These are phyloP conservation scores for Boletellus emodensis DNA, from an alignment of 768 basidiomycete genomes.

Conservation along the genomic window DNA sequence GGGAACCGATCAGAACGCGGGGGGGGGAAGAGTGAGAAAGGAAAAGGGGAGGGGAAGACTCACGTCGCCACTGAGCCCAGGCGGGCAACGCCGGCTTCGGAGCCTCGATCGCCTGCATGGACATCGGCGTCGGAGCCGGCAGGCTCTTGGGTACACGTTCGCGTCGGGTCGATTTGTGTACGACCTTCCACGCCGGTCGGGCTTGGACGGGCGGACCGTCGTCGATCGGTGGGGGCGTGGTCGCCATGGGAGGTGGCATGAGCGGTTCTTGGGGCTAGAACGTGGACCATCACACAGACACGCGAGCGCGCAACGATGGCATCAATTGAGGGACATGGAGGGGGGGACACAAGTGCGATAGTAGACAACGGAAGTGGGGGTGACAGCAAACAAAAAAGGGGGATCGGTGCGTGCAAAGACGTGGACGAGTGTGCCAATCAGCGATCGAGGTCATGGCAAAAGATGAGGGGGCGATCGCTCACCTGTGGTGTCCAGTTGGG, in stretches of 20 bases:
- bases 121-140: constrained; percentile 32
- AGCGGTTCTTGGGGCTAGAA: constrained; percentile 33
- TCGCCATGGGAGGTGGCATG: constrained; percentile 36
- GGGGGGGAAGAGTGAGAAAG: no score
- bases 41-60: not conserved
- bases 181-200: constrained; percentile 70
- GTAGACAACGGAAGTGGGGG: no score
- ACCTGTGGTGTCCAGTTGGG: constrained; percentile 71
- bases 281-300: no score
- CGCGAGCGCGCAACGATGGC: no score
- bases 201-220: constrained; percentile 46
- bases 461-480: constrained; percentile 11
- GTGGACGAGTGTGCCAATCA: not conserved
- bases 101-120: constrained; percentile 38
- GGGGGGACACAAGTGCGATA: no score
- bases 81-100: constrained; percentile 60
- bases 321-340: no score
- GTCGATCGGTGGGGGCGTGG: constrained; percentile 45
- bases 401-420: not conserved
- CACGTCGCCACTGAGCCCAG: constrained; percentile 86
- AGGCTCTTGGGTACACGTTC: constrained; percentile 43
- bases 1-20: not conserved
- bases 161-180: constrained; percentile 60
- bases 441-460: not conserved
- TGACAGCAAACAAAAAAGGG: no score